Percentiles rank a stretch among this genome's conserved stretches.
These are phyloP conservation scores for Allium sativum DNA, from an alignment of 106 monocot species.

Conservation along the genomic window DNA sequence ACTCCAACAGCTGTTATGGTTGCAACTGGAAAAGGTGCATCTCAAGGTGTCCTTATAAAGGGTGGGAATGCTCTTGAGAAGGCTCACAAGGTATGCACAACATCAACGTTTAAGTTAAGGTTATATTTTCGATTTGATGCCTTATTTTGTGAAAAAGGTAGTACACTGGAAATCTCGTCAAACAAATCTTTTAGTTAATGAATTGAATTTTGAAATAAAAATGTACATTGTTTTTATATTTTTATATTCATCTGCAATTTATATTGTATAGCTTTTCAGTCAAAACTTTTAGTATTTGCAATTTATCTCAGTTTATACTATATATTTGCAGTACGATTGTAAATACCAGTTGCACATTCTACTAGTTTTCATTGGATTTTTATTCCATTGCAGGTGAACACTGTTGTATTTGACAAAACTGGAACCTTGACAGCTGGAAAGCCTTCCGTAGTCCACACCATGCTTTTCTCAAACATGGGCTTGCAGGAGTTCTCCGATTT, in stretches of 20 bases:
- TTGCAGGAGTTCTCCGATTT: conserved; percentile 49
- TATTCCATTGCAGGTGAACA: conserved; percentile 41
- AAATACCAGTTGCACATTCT: no score
- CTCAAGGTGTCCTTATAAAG: conserved; percentile 92
- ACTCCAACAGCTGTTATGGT: conserved; percentile 99
- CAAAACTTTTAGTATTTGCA: neutral
- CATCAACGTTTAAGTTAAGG: no score
- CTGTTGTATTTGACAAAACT: conserved; percentile 84
- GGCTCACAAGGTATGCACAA: conserved; percentile 62
- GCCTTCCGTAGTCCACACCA: conserved; percentile 55
- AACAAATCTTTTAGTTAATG: no score
- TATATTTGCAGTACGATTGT: no score
- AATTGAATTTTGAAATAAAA: no score
- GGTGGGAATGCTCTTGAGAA: conserved; percentile 92
- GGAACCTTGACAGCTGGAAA: conserved; percentile 77
- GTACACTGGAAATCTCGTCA: no score
- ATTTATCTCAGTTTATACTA: neutral
- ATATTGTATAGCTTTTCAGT: no score
- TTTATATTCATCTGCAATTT: no score
- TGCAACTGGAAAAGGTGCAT: conserved; percentile 95
- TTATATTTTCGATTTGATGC: no score
- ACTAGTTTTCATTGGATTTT: neutral
- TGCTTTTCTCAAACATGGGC: conserved; percentile 44
- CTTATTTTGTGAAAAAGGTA: no score
- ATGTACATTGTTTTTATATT: no score